phyloP scores from a whole-genome alignment of 257 asterid genomes.

The Coffea eugenioides region DNA sequence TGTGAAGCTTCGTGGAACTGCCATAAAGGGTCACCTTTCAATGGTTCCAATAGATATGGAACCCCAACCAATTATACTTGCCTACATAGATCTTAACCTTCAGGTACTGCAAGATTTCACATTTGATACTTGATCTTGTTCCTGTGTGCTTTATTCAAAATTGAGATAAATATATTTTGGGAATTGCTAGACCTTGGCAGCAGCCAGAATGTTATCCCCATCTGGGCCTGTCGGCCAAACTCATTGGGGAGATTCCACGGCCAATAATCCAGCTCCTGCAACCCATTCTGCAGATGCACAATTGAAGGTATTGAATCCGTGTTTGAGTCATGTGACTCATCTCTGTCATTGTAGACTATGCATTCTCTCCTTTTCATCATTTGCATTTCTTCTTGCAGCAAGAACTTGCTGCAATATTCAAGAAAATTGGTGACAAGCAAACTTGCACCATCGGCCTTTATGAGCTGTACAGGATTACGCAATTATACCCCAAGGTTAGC shows the following conservation, averaged over 20 bases:
- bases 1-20: slow-evolving; percentile 98
- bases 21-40: slow-evolving; percentile 96
- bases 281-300: slow-evolving; percentile 92
- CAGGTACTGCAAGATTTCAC: slow-evolving; percentile 49
- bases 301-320: slow-evolving; percentile 54
- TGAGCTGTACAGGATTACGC: slow-evolving; percentile 94
- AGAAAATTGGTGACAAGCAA: slow-evolving; percentile 99
- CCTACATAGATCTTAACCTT: slow-evolving; percentile 96
- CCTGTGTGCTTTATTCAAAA: background rate
- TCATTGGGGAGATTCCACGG: slow-evolving; percentile 89
- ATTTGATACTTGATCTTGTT: background rate
- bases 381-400: slow-evolving; percentile 52
- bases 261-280: slow-evolving; percentile 74
- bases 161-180: background rate
- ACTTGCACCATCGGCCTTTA: slow-evolving; percentile 96
- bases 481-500: slow-evolving; percentile 86
- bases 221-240: slow-evolving; percentile 92
- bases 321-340: background rate
- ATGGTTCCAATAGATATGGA: slow-evolving; percentile 97
- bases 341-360: too few species aligned
- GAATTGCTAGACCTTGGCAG: slow-evolving; percentile 85
- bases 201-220: slow-evolving; percentile 99
- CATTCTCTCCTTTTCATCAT: too few species aligned
- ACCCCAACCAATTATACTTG: slow-evolving; percentile 97
- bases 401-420: slow-evolving; percentile 96